phyloP scores from a whole-genome alignment of 140 eudicot genomes.

The Senecio squalidus region DNA sequence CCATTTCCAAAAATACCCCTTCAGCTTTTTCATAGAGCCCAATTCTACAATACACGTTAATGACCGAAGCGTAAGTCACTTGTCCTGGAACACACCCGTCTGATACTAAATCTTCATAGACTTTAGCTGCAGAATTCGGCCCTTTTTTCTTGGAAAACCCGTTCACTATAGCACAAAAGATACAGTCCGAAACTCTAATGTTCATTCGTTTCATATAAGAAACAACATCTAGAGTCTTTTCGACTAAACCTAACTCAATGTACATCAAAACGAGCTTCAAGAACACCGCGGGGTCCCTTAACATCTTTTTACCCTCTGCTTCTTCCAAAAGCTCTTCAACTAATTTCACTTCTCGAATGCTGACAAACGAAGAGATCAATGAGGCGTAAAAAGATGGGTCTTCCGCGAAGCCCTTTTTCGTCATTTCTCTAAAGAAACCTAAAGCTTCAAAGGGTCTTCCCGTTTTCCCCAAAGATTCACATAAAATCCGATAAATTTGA shows the following conservation, averaged over 20 bases:
- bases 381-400: constrained; percentile 59
- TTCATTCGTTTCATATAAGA: constrained; percentile 48
- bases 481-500: constrained; percentile 48
- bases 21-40: constrained; percentile 70
- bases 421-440: constrained; percentile 56
- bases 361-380: constrained; percentile 60
- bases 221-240: constrained; percentile 57
- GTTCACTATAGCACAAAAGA: constrained; percentile 82
- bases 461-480: constrained; percentile 67
- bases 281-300: constrained; percentile 76
- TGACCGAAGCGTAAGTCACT: constrained; percentile 83
- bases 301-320: constrained; percentile 67
- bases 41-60: constrained; percentile 46
- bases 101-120: constrained; percentile 52
- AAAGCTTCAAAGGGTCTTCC: constrained; percentile 65
- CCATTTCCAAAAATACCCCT: constrained; percentile 64
- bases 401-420: constrained; percentile 41
- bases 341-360: constrained; percentile 40
- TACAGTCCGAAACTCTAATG: constrained; percentile 69
- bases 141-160: constrained; percentile 74
- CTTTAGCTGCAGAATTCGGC: constrained; percentile 38
- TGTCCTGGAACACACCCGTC: constrained; percentile 79
- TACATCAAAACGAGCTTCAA: constrained; percentile 79
- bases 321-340: constrained; percentile 69
- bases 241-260: constrained; percentile 51